Evolutionary conservation across 2,329 filamentous ascomycete species (phyloP).

Genomic region (Fusarium sp.): DNA sequence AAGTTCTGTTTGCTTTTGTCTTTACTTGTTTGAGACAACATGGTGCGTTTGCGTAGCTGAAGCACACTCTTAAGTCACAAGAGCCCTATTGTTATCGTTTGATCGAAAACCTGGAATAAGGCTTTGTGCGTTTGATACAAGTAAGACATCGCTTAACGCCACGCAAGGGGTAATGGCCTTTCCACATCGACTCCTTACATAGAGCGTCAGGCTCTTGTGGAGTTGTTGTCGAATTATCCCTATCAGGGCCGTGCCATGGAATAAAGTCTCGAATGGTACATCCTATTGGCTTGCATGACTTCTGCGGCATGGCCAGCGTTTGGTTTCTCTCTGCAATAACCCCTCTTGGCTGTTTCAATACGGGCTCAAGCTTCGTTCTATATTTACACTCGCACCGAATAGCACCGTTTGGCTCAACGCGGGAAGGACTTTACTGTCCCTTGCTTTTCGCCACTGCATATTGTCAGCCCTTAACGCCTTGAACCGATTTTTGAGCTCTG

Average conservation of each 20-base stretch:
- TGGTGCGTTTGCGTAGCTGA: not conserved
- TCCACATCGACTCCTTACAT: constrained; percentile 22
- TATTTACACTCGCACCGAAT: constrained; percentile 37
- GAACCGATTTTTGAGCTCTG: constrained; percentile 9
- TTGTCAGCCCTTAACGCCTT: not conserved
- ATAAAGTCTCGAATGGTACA: not conserved
- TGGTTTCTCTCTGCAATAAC: constrained; percentile 20
- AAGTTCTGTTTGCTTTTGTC: constrained; percentile 16
- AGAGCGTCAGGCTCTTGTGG: constrained; percentile 27
- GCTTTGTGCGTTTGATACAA: constrained; percentile 15
- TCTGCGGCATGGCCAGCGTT: constrained; percentile 12
- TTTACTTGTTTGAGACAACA: constrained; percentile 6
- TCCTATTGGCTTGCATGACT: constrained; percentile 27
- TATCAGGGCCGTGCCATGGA: constrained; percentile 18
- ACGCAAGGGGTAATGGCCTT: constrained; percentile 22
- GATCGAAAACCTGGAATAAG: not conserved
- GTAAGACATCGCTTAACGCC: constrained; percentile 20
- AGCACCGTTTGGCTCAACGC: constrained; percentile 19
- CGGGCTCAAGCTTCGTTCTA: constrained; percentile 28
- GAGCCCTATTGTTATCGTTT: not conserved
- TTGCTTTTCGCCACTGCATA: constrained; percentile 25
- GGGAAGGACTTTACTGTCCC: constrained; percentile 4
- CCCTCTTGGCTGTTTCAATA: constrained; percentile 26
- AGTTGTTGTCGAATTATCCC: constrained; percentile 15
- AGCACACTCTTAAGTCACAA: constrained; percentile 14